Conservation (phyloP, 306 rosid genomes). For the Rubus parviflorus region DNA sequence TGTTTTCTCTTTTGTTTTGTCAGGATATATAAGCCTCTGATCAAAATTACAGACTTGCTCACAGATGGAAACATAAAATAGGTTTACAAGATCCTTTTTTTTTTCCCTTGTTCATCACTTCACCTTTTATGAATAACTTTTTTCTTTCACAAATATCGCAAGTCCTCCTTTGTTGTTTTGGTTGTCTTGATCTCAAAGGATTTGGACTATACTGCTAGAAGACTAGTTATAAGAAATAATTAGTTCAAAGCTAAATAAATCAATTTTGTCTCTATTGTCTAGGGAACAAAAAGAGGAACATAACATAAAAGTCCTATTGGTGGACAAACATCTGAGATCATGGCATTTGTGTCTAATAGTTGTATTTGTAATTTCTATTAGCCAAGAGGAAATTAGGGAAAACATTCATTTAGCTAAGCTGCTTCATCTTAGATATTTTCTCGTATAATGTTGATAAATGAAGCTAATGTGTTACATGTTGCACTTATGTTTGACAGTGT, state of each 20-base stretch:
- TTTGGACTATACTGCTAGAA: not conserved
- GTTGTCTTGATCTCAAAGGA: not conserved
- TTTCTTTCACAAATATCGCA: not conserved
- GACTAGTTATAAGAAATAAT: not conserved
- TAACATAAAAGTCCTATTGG: not conserved
- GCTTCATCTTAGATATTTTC: not conserved
- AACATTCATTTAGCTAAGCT: not conserved
- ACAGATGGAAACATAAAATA: conserved; percentile 14
- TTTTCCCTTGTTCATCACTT: not conserved
- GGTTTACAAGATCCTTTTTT: not conserved
- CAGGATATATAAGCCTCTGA: conserved; percentile 31
- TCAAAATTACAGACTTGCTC: conserved; percentile 13
- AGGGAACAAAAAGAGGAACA: conserved; percentile 5
- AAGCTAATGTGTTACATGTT: conserved; percentile 16
- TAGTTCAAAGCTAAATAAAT: not conserved
- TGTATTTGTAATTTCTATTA: not conserved
- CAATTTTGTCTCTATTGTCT: not conserved
- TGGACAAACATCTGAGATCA: not conserved
- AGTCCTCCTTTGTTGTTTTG: not conserved
- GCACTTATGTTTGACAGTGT: conserved; percentile 51
- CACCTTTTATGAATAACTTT: not conserved
- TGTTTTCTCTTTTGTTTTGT: conserved; percentile 49
- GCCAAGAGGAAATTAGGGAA: not conserved
- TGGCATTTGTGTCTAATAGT: conserved; percentile 1
- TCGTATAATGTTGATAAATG: not conserved